Evolutionary conservation across 768 basidiomycete species (phyloP), one percentile per base, ranked within the genome.

Genomic region (Kwoniella sp.): DNA sequence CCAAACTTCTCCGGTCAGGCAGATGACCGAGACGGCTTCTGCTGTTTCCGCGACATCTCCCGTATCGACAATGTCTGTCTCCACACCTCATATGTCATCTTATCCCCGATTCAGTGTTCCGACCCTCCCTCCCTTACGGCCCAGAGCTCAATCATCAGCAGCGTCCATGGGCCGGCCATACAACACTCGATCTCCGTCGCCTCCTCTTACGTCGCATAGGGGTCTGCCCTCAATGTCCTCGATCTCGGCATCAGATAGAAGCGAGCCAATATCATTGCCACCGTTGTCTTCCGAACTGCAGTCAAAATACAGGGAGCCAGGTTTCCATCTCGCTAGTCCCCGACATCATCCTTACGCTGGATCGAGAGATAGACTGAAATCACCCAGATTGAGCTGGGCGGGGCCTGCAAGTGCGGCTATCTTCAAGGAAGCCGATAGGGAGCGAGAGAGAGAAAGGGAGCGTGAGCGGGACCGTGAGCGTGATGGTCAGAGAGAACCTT

Each of bases 31-130:
- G 24, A 64, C 60, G 8, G 58, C 30, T 25, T 64, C 62, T 12
- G 62, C 62, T 26, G 37, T 51, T 10, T 64, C 62, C 15, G 52
- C 62, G 7, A 64, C 62, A 25, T 64, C 64, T 1, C 51, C 64
- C 21, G 51, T 59, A 24, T 65, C 64, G 13, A 58, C 64, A 25
- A 60, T 59, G 58, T 65, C 64, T 25, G 48, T 67, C 19, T 33
- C 64, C 1, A 60, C 60, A n/a, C 60, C 53, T 6, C 58, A 60
- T 22, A 49, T 65, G 50, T 59, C 44, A 2, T 36, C 30, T 15
- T 56, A 57, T 58, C 47, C 9, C 30, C 40, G 54, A 46, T 56
- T 56, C 40, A 62, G 55, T 19, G 55, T 44, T 2, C 53, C 62
- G 15, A 64, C 55, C 22, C 55, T 67, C 21, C 65, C 65, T 5